phyloP scores from a whole-genome alignment of 257 asterid species.

The Fraxinus cuspidata region DNA sequence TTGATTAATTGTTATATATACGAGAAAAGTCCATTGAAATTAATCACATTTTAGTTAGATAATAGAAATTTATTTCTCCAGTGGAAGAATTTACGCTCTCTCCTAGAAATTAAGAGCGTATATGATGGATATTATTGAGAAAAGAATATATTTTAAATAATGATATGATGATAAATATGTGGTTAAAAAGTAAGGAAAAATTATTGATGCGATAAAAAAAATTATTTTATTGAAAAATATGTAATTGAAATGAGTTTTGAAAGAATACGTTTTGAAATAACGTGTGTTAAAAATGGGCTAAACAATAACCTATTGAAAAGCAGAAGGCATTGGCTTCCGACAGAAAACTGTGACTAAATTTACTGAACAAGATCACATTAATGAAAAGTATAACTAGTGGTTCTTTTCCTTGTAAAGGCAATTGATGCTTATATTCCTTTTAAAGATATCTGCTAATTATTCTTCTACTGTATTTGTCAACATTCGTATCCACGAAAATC shows the following conservation, averaged over 20 bases:
- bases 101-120: conserved; percentile 11
- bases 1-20: neutral
- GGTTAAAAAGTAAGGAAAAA: too few relatives aligned
- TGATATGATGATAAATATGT: too few relatives aligned
- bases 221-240: too few relatives aligned
- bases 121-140: too few relatives aligned
- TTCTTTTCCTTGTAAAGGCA: conserved; percentile 54
- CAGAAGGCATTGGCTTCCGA: conserved; percentile 14
- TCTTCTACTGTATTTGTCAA: conserved; percentile 34
- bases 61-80: conserved; percentile 28
- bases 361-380: conserved; percentile 22
- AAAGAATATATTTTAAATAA: too few relatives aligned
- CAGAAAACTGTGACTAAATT: conserved; percentile 17
- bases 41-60: conserved; percentile 15
- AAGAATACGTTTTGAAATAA: too few relatives aligned
- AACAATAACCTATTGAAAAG: neutral
- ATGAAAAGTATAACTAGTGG: conserved; percentile 33
- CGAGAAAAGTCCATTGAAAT: neutral
- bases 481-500: conserved; percentile 63
- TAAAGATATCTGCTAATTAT: conserved; percentile 2
- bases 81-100: conserved; percentile 43
- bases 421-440: conserved; percentile 44
- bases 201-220: too few relatives aligned
- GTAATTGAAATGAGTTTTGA: too few relatives aligned
- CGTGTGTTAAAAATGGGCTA: too few relatives aligned